phyloP scores from a whole-genome alignment of 257 asterid genomes.

The Lithospermum erythrorhizon region DNA sequence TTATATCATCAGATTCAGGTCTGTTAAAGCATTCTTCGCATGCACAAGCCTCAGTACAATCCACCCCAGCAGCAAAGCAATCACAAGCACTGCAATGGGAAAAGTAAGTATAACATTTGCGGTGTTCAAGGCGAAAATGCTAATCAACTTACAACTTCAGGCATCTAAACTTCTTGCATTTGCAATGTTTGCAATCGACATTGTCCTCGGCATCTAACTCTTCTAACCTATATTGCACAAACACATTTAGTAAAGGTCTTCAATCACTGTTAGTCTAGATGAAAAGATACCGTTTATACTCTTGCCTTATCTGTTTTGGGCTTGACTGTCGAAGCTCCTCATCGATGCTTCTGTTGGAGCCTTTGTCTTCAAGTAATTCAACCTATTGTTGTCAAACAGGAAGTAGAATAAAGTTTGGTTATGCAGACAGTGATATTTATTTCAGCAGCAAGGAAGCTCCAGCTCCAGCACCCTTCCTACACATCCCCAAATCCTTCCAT shows the following conservation, averaged over 20 bases:
- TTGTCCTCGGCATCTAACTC: slow-evolving; percentile 26
- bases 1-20: too few relatives aligned
- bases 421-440: too few relatives aligned
- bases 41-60: slow-evolving; percentile 39
- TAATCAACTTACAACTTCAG: slow-evolving; percentile 57
- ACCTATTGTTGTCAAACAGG: slow-evolving; percentile 76
- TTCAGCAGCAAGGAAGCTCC: too few relatives aligned
- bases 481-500: background rate
- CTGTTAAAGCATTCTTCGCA: too few relatives aligned
- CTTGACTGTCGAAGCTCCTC: slow-evolving; percentile 30
- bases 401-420: background rate
- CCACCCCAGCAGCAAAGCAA: slow-evolving; percentile 77
- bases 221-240: slow-evolving; percentile 37
- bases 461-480: background rate
- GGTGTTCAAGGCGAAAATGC: slow-evolving; percentile 9
- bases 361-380: too few relatives aligned
- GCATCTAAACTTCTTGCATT: slow-evolving; percentile 70
- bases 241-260: slow-evolving; percentile 8
- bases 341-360: slow-evolving; percentile 17
- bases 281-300: slow-evolving; percentile 6
- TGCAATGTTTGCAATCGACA: slow-evolving; percentile 64
- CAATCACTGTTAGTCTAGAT: slow-evolving; percentile 4
- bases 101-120: slow-evolving; percentile 6
- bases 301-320: slow-evolving; percentile 58
- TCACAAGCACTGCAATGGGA: slow-evolving; percentile 57